These are phyloP conservation scores for Choricystis sp. DNA, from an alignment of 139 green algal genomes.

Conservation along the genomic window DNA sequence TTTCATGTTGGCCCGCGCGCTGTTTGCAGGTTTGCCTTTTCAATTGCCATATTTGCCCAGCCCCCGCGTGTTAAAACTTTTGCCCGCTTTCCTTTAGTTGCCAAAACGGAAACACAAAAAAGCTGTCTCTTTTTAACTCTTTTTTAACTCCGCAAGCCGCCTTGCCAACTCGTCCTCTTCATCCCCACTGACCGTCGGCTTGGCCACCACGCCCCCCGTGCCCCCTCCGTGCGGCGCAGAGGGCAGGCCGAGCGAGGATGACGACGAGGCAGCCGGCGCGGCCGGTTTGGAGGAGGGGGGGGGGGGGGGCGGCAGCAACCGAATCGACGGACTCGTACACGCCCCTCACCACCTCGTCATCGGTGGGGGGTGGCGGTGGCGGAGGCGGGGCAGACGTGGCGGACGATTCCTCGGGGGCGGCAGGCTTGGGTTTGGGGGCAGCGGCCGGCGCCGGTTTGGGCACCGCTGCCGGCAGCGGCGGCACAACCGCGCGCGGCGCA, in stretches of 20 bases:
- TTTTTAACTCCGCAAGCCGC: not conserved
- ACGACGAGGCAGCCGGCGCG: not conserved
- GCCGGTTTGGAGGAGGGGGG: not conserved
- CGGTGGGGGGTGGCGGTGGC: no score
- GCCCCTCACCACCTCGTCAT: no score
- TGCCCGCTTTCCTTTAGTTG: no score
- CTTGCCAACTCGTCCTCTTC: not conserved
- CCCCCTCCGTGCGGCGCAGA: not conserved
- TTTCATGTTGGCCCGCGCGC: no score
- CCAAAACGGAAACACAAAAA: no score
- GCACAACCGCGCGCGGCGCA: no score
- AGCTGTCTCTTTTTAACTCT: not conserved
- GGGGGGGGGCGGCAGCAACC: not conserved
- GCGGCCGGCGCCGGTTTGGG: not conserved
- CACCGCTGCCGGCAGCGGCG: not conserved
- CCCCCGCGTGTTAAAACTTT: no score
- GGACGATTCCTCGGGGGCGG: not conserved
- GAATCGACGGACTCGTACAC: not conserved
- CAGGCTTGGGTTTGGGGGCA: not conserved
- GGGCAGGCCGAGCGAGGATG: not conserved
- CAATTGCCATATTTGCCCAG: no score
- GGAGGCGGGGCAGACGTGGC: no score
- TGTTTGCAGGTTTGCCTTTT: no score
- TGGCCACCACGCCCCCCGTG: not conserved
- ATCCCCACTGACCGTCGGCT: not conserved